Evolutionary conservation across 2,329 filamentous ascomycete species (phyloP), one percentile per base, ranked within the genome.

Genomic region (Endothia cerciana): DNA sequence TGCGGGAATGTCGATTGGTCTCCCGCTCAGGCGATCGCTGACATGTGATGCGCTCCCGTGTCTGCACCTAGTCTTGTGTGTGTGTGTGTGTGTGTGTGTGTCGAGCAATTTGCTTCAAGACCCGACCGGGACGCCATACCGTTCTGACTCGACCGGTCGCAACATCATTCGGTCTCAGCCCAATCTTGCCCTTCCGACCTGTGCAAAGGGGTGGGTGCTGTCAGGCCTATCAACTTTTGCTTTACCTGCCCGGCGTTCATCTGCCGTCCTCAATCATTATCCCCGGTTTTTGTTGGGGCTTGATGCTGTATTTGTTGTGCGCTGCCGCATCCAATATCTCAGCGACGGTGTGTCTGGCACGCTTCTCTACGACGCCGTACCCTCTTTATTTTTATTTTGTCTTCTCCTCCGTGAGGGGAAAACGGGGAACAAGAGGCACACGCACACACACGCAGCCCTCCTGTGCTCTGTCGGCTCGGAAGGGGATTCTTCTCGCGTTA

Each of bases 1-100:
- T 33, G 51, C 51, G 51, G 28, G 28, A 36, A n/a, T 30, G 28
- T 55, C 51, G 51, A 55, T 55, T 58, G 55, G 33, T 25, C 36
- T 17, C 36, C 55, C n/a, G 33, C 36, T n/a, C 55, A 55, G 30
- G n/a, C 36, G 55, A 58, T 58, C 55, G 33, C 36, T 58, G 55
- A 58, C 55, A 58, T 58, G 55, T 58, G 55, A 58, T 58, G 55
- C 55, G n/a, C n/a, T 7, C 55, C 47, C 47, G 47, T 51, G 47
- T 51, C 47, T 28, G 22, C 47, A 22, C 25, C 13, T 17, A 11
- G 47, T 40, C 55, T 36, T 28, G 36, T 22, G n/a, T 58, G 19
- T 36, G n/a, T 22, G 55, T 38, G 33, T 55, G 51, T 22, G n/a
- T 58, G 33, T 36, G n/a, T 22, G 55, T 38, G 33, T 55, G 28